phyloP scores from a whole-genome alignment of 2,329 filamentous ascomycete genomes.

The Fusarium stilboides region DNA sequence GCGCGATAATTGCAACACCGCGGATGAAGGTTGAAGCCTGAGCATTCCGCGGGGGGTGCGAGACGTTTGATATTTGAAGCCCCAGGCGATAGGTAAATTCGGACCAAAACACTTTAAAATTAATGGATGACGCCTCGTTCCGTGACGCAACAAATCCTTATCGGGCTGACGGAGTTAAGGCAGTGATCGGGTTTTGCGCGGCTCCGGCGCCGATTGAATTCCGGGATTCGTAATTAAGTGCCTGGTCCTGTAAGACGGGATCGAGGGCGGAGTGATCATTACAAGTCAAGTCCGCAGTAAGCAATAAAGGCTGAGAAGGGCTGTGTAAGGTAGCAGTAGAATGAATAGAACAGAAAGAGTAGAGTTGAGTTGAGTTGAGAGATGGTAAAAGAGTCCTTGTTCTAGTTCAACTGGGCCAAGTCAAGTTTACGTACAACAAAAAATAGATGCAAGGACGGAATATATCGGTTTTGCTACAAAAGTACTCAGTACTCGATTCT shows the following conservation, averaged over 20 bases:
- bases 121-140: conserved; percentile 48
- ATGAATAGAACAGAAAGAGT: not conserved
- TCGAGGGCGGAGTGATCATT: conserved; percentile 35
- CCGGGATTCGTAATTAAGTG: conserved; percentile 20
- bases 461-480: conserved; percentile 46
- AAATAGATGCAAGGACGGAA: conserved; percentile 44
- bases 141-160: conserved; percentile 29
- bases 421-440: not conserved
- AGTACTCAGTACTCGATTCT: conserved; percentile 28
- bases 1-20: conserved; percentile 60
- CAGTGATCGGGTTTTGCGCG: conserved; percentile 42
- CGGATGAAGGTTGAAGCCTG: conserved; percentile 59
- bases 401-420: not conserved
- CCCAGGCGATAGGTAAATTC: conserved; percentile 37
- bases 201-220: conserved; percentile 36
- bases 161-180: conserved; percentile 47
- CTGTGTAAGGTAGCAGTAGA: not conserved
- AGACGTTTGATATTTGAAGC: conserved; percentile 44
- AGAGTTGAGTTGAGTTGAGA: conserved; percentile 9
- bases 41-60: conserved; percentile 60
- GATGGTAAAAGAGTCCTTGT: not conserved
- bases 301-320: conserved; percentile 5
- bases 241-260: conserved; percentile 36
- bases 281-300: conserved; percentile 20
- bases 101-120: conserved; percentile 33